Evolutionary conservation across 2,329 filamentous ascomycete species (phyloP).

Genomic region (Calonectria multiphialidica): DNA sequence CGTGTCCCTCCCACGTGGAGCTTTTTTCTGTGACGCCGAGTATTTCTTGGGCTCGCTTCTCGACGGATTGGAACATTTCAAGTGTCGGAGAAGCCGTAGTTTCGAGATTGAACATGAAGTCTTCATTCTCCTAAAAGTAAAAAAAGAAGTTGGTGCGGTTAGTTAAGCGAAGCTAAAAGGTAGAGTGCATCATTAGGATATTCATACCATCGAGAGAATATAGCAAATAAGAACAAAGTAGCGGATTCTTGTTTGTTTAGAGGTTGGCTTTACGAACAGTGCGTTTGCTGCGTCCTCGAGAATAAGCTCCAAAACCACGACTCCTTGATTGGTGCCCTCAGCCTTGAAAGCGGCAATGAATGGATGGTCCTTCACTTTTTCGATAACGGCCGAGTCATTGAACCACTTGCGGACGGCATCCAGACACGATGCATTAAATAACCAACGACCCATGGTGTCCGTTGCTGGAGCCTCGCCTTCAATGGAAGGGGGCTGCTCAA

Average conservation of each 20-base stretch:
- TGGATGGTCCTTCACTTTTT: constrained; percentile 17
- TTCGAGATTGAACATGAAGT: neutral
- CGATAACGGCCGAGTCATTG: constrained; percentile 26
- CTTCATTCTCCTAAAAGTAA: neutral
- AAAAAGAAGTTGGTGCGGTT: neutral
- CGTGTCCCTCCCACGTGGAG: constrained; percentile 13
- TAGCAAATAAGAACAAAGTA: neutral
- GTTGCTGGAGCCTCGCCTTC: neutral
- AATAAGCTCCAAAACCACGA: neutral
- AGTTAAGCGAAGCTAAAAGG: neutral
- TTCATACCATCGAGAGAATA: neutral
- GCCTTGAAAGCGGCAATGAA: constrained; percentile 14
- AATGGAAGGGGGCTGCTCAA: neutral
- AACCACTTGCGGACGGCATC: constrained; percentile 20
- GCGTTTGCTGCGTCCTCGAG: neutral
- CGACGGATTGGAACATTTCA: constrained; percentile 7
- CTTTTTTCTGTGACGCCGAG: constrained; percentile 6
- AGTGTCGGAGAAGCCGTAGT: neutral
- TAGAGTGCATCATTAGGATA: neutral
- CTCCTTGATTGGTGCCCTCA: neutral
- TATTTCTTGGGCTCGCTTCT: constrained; percentile 2
- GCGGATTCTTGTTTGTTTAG: neutral
- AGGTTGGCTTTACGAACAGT: neutral
- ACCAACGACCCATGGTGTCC: neutral
- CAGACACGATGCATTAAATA: neutral